A percentile compares a stretch with the other conserved stretches of the same genome.
phyloP scores from a whole-genome alignment of 2,329 filamentous ascomycete genomes.

The Lachnellula willkommii region DNA sequence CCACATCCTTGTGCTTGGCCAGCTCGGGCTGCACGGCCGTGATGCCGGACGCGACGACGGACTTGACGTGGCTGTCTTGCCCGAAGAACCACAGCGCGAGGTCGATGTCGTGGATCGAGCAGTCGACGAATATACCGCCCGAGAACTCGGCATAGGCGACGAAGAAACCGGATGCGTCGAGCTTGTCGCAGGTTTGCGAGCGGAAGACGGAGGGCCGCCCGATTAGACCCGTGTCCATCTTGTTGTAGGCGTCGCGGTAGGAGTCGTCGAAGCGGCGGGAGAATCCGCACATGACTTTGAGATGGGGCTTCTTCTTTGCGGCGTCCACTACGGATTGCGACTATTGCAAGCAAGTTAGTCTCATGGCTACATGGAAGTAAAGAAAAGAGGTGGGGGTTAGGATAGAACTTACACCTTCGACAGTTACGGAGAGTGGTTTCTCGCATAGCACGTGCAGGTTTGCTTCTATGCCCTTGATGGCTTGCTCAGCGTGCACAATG shows the following conservation, averaged over 20 bases:
- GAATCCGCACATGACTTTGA: slow-evolving; percentile 64
- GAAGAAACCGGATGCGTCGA: slow-evolving; percentile 61
- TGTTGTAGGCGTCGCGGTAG: slow-evolving; percentile 54
- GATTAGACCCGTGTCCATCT: slow-evolving; percentile 49
- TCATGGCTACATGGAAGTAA: too few relatives aligned
- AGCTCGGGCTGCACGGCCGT: slow-evolving; percentile 55
- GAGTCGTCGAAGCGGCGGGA: slow-evolving; percentile 61
- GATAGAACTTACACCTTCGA: slow-evolving; percentile 47
- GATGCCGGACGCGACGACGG: slow-evolving; percentile 50
- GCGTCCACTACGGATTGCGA: slow-evolving; percentile 56
- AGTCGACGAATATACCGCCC: slow-evolving; percentile 67
- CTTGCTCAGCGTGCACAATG: slow-evolving; percentile 52
- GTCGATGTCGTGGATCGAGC: slow-evolving; percentile 66
- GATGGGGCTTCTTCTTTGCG: slow-evolving; percentile 48
- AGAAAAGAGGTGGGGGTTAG: background rate
- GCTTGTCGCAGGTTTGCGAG: slow-evolving; percentile 62
- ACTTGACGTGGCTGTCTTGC: slow-evolving; percentile 48
- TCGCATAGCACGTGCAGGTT: slow-evolving; percentile 54
- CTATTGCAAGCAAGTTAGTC: slow-evolving; percentile 31
- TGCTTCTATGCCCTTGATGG: slow-evolving; percentile 50
- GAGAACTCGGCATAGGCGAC: slow-evolving; percentile 60
- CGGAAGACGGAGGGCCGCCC: slow-evolving; percentile 56
- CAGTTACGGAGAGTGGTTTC: slow-evolving; percentile 53
- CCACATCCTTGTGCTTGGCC: slow-evolving; percentile 51
- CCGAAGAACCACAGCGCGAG: slow-evolving; percentile 61